Evolutionary conservation across 2,329 filamentous ascomycete species (phyloP), one percentile per base, ranked within the genome.

Genomic region (Colletotrichum sp.): DNA sequence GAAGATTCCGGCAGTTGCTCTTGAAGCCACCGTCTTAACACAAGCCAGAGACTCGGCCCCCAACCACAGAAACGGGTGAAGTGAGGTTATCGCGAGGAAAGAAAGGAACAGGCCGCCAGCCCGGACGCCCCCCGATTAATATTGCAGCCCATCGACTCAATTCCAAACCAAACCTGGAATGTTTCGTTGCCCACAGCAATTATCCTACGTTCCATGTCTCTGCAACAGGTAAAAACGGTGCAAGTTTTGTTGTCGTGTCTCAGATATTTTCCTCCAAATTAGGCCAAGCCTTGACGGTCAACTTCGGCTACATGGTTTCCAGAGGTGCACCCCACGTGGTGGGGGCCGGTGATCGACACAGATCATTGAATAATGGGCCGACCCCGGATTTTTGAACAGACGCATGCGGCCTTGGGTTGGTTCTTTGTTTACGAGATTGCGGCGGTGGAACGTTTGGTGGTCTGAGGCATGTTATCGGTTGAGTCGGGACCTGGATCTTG

Each of bases 141-240:
- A 63, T 70, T n/a, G 16, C 22, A 25, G 32, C 55, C 34, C 55
- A 52, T 11, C 34, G 22, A 44, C 34, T 36, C 19, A 49, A 6
- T 13, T 8, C 34, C 29, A 59, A 67, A 34, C 44, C n/a, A n/a
- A 13, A 2, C 3, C 27, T 11, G 74, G 74, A 76, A 76, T 76
- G 64, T 9, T 16, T 6, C 22, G 34, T 76, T 74, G 44, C 64
- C 70, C 67, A 11, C 59, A 74, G 74, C 71, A 74, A 76, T 76
- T 22, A 74, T 57, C 39, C 8, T 5, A 13, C 70, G 59, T 76
- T 76, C 74, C 74, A 69, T 11, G 1, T 6, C 12, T n/a, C 13
- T 12, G 30, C 62, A 34, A 27, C 1, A 27, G 70, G 36, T 36
- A 32, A 29, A 65, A 11, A 27, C 19, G 34, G 27, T 19, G 11